Conservation (phyloP, 176 grass and related monocot species). For the Oryza australiensis region DNA sequence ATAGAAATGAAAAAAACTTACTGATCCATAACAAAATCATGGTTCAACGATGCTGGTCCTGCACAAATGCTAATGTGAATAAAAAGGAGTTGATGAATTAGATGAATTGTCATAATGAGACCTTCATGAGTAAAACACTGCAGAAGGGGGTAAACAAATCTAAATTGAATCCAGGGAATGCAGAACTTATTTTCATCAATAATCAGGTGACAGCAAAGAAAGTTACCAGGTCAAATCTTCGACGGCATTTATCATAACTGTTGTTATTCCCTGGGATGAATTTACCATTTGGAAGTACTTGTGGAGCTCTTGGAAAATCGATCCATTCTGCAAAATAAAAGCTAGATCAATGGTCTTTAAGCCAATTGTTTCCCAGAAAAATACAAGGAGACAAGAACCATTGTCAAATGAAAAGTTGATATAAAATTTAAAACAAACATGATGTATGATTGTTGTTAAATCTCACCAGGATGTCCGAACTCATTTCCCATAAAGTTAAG, state of each 20-base stretch:
- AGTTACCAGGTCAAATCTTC: conserved; percentile 82
- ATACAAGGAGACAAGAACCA: not conserved
- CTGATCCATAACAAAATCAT: not conserved
- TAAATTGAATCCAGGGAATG: not conserved
- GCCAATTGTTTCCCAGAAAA: not conserved
- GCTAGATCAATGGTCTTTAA: conserved; percentile 26
- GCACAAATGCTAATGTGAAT: conserved; percentile 3
- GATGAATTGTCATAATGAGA: conserved; percentile 9
- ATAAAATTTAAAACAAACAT: conserved; percentile 14
- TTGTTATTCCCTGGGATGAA: conserved; percentile 79
- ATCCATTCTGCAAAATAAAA: conserved; percentile 76
- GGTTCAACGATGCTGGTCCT: not conserved
- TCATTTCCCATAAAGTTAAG: conserved; percentile 99
- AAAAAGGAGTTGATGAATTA: not conserved
- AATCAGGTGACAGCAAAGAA: conserved; percentile 18
- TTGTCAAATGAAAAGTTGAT: not conserved
- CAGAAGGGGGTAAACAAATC: conserved; percentile 10
- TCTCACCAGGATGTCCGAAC: conserved; percentile 96
- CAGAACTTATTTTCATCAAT: conserved; percentile 7
- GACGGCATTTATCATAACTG: conserved; percentile 90
- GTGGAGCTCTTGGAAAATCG: conserved; percentile 78
- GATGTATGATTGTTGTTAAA: conserved; percentile 16
- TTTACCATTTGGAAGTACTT: conserved; percentile 65
- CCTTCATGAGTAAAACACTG: conserved; percentile 7
- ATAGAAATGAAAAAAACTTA: conserved; percentile 22